Percentiles rank a stretch among this genome's conserved stretches.
Evolutionary conservation across 768 basidiomycete genomes (phyloP).

Genomic region (Amanita pallidorosea): DNA sequence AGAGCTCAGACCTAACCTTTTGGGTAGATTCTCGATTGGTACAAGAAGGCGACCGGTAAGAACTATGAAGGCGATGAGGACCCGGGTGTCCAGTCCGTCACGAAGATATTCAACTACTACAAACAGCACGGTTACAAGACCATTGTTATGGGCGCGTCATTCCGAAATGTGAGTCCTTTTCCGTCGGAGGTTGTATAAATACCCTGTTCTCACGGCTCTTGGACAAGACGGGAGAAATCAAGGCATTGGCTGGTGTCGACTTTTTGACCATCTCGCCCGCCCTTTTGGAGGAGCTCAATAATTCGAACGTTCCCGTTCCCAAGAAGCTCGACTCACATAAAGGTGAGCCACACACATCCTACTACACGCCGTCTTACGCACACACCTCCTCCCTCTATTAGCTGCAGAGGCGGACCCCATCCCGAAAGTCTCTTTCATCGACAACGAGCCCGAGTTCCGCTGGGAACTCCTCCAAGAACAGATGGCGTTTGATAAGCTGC

Average conservation of each 20-base stretch:
- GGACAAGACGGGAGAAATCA: conserved; percentile 78
- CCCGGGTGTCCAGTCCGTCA: conserved; percentile 92
- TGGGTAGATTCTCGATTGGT: conserved; percentile 91
- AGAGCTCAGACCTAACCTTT: conserved; percentile 2
- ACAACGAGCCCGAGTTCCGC: conserved; percentile 95
- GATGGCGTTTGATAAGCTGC: conserved; percentile 99
- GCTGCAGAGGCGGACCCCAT: conserved; percentile 51
- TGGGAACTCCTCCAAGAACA: conserved; percentile 86
- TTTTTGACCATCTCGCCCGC: conserved; percentile 92
- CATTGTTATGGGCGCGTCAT: conserved; percentile 99
- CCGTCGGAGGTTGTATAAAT: background rate
- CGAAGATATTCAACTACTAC: conserved; percentile 99
- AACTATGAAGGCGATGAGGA: conserved; percentile 85
- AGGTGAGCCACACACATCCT: conserved; percentile 29
- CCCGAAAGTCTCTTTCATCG: conserved; percentile 73
- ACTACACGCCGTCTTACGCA: background rate
- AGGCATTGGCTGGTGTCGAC: conserved; percentile 90
- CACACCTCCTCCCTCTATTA: conserved; percentile 8
- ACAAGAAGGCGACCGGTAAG: conserved; percentile 89
- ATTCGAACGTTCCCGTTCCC: conserved; percentile 65
- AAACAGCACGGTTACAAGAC: conserved; percentile 98
- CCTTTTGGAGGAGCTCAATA: conserved; percentile 89
- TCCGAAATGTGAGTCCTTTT: conserved; percentile 75
- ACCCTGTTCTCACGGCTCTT: background rate
- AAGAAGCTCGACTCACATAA: conserved; percentile 67